Evolutionary conservation across 345 rosid species (phyloP), one percentile per base, ranked within the genome.

Genomic region (Citrus hindsii): DNA sequence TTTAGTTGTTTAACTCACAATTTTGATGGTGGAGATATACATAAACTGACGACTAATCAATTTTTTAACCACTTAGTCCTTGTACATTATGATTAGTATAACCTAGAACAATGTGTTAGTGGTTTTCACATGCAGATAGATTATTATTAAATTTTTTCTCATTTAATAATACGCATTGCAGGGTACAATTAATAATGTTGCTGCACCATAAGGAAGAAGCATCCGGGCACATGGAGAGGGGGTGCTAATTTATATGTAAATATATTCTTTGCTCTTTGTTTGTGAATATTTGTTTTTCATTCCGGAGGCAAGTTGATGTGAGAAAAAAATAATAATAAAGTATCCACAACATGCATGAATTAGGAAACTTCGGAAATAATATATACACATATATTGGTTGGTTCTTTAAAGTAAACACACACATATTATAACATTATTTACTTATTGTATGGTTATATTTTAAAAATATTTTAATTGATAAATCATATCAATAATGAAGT

Each of bases 101-200:
- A 62, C 18, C 51, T 46, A 62, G 69, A 42, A 62, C 7, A 19
- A 19, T 40, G 7, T 62, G 69, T 27, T 3, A 27, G 60, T 42
- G 42, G 69, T 62, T 30, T 75, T 46, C 69, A 42, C 69, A 62
- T 74, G 77, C 37, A 60, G 24, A 60, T 56, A 27, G 38, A 21
- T 55, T 71, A 56, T 51, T 16, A 42, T 42, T 40, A 40, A 40
- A 32, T 28, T 53, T 27, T 9, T 53, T 9, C 12, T 9, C 4
- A 51, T 71, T 28, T 27, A 28, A 5, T n/a, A 58, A 58, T 21
- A 22, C 3, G 14, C 48, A 22, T 51, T 71, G 37, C 56, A 51
- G 56, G 56, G 18, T 5, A 7, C 66, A 61, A 21, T 27, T 4
- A 7, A 46, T 16, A 46, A 33, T 71, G 48, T 53, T 48, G 60